Conservation (phyloP, 352 stramenopile species). For the Globisporangium heterothallicum region DNA sequence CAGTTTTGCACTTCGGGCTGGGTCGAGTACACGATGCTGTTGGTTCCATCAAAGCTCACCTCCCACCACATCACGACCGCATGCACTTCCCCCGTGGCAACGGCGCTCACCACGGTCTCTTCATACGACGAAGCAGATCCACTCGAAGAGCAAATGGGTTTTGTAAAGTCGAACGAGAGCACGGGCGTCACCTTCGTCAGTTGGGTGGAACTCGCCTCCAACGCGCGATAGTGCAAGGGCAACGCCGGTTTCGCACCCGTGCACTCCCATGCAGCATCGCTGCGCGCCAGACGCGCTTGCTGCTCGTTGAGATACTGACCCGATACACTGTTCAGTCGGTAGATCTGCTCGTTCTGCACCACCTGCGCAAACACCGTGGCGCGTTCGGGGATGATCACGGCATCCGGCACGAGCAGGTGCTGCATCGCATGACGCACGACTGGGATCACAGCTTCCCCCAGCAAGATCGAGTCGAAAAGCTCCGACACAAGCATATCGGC, state of each 20-base stretch:
- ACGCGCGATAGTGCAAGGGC: slow-evolving; percentile 53
- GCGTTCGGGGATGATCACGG: slow-evolving; percentile 61
- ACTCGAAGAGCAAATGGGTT: slow-evolving; percentile 16
- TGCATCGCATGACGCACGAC: slow-evolving; percentile 74
- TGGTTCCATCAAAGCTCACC: slow-evolving; percentile 50
- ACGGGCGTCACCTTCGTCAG: slow-evolving; percentile 42
- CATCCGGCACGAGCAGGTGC: slow-evolving; percentile 49
- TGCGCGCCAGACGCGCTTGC: slow-evolving; percentile 41
- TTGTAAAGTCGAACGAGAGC: slow-evolving; percentile 66
- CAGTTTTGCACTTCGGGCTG: slow-evolving; percentile 60
- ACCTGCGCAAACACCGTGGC: slow-evolving; percentile 71
- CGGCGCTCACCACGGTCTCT: slow-evolving; percentile 32
- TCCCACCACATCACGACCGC: slow-evolving; percentile 81
- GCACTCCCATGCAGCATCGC: slow-evolving; percentile 50
- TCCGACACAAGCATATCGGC: slow-evolving; percentile 92
- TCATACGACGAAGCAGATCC: slow-evolving; percentile 17
- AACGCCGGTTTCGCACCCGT: slow-evolving; percentile 57
- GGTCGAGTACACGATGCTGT: slow-evolving; percentile 63
- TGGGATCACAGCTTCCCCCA: slow-evolving; percentile 86
- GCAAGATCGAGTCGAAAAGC: slow-evolving; percentile 88
- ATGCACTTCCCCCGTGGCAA: slow-evolving; percentile 36
- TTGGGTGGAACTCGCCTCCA: slow-evolving; percentile 28
- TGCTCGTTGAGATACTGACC: slow-evolving; percentile 22
- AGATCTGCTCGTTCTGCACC: slow-evolving; percentile 56
- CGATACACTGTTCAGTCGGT: slow-evolving; percentile 61